These are phyloP conservation scores for Corinectria fuckeliana DNA, from an alignment of 2,329 filamentous ascomycete genomes.

Conservation along the genomic window DNA sequence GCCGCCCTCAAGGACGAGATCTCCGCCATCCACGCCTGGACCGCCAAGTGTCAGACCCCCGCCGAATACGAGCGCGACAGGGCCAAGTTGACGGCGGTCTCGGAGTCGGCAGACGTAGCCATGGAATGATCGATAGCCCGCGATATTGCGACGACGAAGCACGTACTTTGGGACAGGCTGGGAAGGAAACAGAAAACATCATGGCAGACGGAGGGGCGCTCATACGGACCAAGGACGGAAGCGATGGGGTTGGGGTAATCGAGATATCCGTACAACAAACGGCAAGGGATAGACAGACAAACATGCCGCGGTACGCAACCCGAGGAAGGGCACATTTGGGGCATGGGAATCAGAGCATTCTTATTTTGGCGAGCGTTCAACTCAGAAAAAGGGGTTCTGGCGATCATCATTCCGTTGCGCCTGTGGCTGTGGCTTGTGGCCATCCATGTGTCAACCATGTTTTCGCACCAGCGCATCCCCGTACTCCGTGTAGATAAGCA, in stretches of 20 bases:
- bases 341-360: constrained; percentile 26
- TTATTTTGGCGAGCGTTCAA: constrained; percentile 33
- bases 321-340: constrained; percentile 16
- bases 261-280: constrained; percentile 23
- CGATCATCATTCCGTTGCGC: constrained; percentile 33
- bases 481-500: constrained; percentile 27
- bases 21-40: constrained; percentile 92
- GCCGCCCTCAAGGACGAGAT: constrained; percentile 84
- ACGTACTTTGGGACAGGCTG: no score
- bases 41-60: constrained; percentile 89
- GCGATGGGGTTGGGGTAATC: not conserved
- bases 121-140: constrained; percentile 8
- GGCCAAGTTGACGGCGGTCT: constrained; percentile 29
- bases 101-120: constrained; percentile 17
- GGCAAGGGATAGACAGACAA: constrained; percentile 4
- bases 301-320: constrained; percentile 26
- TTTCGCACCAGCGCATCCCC: constrained; percentile 25
- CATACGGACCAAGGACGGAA: not conserved
- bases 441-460: constrained; percentile 19
- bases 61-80: constrained; percentile 82
- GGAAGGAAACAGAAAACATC: not conserved
- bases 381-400: constrained; percentile 18
- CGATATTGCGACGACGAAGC: not conserved
- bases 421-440: constrained; percentile 15
- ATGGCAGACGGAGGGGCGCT: not conserved